These are phyloP conservation scores for Coemansia umbellata DNA, from an alignment of 192 early-diverging fungal species.

Conservation along the genomic window DNA sequence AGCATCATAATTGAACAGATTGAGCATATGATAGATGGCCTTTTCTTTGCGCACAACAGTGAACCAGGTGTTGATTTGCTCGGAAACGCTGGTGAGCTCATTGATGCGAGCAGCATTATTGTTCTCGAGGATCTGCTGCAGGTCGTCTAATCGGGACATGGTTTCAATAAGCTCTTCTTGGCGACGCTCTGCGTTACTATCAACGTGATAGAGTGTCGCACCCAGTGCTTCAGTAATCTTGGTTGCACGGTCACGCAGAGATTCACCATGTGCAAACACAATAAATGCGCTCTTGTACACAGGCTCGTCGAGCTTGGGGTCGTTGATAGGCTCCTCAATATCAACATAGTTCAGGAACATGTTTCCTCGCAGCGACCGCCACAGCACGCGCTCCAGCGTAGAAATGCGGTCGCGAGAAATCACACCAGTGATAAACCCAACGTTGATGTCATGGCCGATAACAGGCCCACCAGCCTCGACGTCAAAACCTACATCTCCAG, in stretches of 20 bases:
- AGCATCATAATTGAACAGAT: constrained; percentile 91
- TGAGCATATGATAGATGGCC: constrained; percentile 95
- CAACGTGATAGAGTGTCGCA: constrained; percentile 89
- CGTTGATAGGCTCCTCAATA: constrained; percentile 90
- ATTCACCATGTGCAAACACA: constrained; percentile 95
- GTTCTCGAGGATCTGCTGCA: constrained; percentile 76
- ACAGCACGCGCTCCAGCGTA: constrained; percentile 94
- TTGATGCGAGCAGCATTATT: constrained; percentile 77
- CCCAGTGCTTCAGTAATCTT: constrained; percentile 96
- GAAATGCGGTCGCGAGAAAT: constrained; percentile 77
- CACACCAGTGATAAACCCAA: constrained; percentile 94
- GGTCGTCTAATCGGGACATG: constrained; percentile 82
- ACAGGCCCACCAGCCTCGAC: constrained; percentile 16
- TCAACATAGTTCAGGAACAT: constrained; percentile 94
- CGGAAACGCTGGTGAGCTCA: constrained; percentile 82
- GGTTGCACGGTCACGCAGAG: constrained; percentile 82
- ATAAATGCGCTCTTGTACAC: constrained; percentile 97
- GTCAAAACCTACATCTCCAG: constrained; percentile 21
- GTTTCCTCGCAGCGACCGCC: constrained; percentile 96
- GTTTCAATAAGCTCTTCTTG: constrained; percentile 78
- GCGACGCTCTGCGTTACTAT: constrained; percentile 78
- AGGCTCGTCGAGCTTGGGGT: constrained; percentile 81
- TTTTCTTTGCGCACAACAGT: constrained; percentile 95
- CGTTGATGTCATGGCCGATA: constrained; percentile 48
- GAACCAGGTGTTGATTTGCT: constrained; percentile 84